phyloP scores from a whole-genome alignment of 1,139 yeast species.

The Scheffersomyces parashehatae region DNA sequence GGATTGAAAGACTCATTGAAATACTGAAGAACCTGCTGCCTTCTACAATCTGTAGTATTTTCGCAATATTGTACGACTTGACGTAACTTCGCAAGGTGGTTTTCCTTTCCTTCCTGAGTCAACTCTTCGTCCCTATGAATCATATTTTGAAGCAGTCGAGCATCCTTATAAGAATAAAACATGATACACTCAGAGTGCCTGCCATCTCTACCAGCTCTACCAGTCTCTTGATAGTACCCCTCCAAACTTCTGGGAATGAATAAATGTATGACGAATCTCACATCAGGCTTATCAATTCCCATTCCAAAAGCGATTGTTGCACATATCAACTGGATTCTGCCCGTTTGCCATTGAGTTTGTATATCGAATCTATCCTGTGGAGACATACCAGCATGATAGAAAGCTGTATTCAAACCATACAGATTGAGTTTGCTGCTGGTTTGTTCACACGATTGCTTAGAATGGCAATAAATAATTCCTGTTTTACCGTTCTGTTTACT shows the following conservation, averaged over 20 bases:
- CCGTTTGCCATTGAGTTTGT: conserved; percentile 82
- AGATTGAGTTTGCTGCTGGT: conserved; percentile 62
- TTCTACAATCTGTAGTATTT: conserved; percentile 84
- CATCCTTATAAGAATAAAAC: conserved; percentile 79
- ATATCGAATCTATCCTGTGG: conserved; percentile 70
- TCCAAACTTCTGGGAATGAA: conserved; percentile 90
- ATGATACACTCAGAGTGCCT: conserved; percentile 74
- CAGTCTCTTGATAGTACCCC: conserved; percentile 97
- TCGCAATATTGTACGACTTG: conserved; percentile 93
- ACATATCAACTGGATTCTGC: conserved; percentile 73
- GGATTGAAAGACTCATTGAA: conserved; percentile 83
- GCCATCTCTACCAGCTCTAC: conserved; percentile 99
- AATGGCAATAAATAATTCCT: conserved; percentile 93
- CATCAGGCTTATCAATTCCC: conserved; percentile 98
- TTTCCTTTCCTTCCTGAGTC: conserved; percentile 65
- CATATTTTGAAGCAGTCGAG: conserved; percentile 69
- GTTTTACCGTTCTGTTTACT: conserved; percentile 57
- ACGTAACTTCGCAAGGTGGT: conserved; percentile 72
- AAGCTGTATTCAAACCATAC: conserved; percentile 67
- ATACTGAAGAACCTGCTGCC: conserved; percentile 84
- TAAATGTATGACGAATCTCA: conserved; percentile 84
- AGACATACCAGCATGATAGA: conserved; percentile 92
- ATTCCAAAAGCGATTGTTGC: conserved; percentile 98
- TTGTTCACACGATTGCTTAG: conserved; percentile 84
- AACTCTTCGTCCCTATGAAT: conserved; percentile 75